Conservation (phyloP, 2,329 filamentous ascomycete genomes). For the Ophioceras dolichostomum region DNA sequence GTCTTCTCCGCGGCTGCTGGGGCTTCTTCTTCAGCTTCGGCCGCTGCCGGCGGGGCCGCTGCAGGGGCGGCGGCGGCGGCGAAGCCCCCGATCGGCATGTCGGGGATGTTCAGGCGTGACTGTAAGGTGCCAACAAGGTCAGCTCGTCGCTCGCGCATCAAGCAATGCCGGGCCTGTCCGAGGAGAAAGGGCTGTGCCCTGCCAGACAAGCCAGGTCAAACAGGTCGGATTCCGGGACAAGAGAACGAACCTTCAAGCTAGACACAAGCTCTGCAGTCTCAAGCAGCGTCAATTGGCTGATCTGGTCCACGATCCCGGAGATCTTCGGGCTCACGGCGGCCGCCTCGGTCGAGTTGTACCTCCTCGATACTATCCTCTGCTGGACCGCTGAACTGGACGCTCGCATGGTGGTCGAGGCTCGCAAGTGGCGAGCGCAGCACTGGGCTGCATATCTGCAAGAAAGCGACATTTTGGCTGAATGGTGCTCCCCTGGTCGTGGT, state of each 20-base stretch:
- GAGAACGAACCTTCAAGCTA: constrained; percentile 67
- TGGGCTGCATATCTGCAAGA: constrained; percentile 52
- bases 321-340: constrained; percentile 93
- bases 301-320: constrained; percentile 88
- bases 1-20: constrained; percentile 90
- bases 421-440: constrained; percentile 51
- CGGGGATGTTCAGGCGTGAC: constrained; percentile 93
- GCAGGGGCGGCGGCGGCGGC: constrained; percentile 45
- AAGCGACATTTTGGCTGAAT: constrained; percentile 47
- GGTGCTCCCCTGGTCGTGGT: no score
- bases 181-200: no score
- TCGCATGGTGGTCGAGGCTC: constrained; percentile 32
- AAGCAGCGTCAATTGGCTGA: constrained; percentile 92
- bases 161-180: no score
- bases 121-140: no score
- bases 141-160: no score
- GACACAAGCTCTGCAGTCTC: constrained; percentile 96
- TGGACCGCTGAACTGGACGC: constrained; percentile 30
- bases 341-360: constrained; percentile 82
- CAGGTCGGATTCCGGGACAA: neutral
- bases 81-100: constrained; percentile 90
- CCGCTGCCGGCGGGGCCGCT: constrained; percentile 48
- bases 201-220: no score
- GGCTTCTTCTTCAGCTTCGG: constrained; percentile 75
- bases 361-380: constrained; percentile 47